Percentiles rank a stretch among this genome's conserved stretches.
Evolutionary conservation across 768 basidiomycete species (phyloP).

Genomic region (Tricholomella constricta): DNA sequence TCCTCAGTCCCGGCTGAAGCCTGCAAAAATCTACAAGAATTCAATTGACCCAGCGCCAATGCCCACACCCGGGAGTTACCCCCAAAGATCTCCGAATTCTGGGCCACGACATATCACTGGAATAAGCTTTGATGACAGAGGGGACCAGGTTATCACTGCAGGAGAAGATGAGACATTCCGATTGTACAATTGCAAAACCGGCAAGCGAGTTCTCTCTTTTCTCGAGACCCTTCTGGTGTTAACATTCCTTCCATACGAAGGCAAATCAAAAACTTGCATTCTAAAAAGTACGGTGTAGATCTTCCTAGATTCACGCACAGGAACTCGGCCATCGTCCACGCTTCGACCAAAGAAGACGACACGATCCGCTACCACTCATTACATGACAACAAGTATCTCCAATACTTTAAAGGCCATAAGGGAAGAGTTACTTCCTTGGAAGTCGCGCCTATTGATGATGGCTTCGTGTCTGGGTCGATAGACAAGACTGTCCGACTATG

Average conservation of each 20-base stretch:
- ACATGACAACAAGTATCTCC: constrained; percentile 95
- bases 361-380: constrained; percentile 92
- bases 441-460: constrained; percentile 90
- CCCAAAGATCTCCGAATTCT: constrained; percentile 38
- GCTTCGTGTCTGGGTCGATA: constrained; percentile 92
- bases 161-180: constrained; percentile 93
- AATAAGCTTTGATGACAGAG: constrained; percentile 88
- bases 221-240: constrained; percentile 21
- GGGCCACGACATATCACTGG: constrained; percentile 80
- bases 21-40: constrained; percentile 84
- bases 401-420: constrained; percentile 96
- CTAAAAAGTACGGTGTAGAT: constrained; percentile 97
- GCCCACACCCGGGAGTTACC: constrained; percentile 40
- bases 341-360: constrained; percentile 95
- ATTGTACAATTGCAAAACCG: constrained; percentile 84
- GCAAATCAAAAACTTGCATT: constrained; percentile 75
- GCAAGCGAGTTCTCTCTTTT: constrained; percentile 75
- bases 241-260: constrained; percentile 38
- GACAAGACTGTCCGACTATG: constrained; percentile 96
- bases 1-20: constrained; percentile 72
- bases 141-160: constrained; percentile 83
- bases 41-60: constrained; percentile 66
- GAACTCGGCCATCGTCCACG: constrained; percentile 79
- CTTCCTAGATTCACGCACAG: constrained; percentile 95
- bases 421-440: constrained; percentile 87